A percentile compares a stretch with the other conserved stretches of the same genome.
phyloP scores from a whole-genome alignment of 176 grass and related monocot species.

The Ananas comosus region DNA sequence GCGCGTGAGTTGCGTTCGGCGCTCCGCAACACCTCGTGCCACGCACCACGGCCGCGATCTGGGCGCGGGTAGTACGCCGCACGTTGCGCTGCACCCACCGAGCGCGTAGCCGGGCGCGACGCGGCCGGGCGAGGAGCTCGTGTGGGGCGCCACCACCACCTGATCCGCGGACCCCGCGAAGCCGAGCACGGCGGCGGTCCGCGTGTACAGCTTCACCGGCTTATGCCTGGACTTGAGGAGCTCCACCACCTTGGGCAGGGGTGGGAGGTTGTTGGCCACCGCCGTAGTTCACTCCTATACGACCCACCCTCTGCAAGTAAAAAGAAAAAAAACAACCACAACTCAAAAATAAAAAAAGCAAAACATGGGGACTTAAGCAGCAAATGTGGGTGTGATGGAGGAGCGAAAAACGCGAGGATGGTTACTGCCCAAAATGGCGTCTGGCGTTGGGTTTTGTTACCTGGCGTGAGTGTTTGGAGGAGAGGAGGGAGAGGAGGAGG shows the following conservation, averaged over 20 bases:
- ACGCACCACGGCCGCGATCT: slow-evolving; percentile 68
- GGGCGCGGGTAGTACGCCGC: slow-evolving; percentile 60
- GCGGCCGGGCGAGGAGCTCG: slow-evolving; percentile 47
- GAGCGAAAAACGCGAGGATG: no score
- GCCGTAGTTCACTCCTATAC: slow-evolving; percentile 81
- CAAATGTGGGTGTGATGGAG: no score
- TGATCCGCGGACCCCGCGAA: slow-evolving; percentile 53
- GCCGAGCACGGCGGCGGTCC: slow-evolving; percentile 46
- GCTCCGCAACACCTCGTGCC: slow-evolving; percentile 94
- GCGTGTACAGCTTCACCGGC: slow-evolving; percentile 86
- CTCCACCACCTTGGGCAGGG: slow-evolving; percentile 46
- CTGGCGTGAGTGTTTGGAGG: slow-evolving; percentile 22
- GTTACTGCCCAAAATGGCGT: no score
- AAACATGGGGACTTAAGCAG: background rate
- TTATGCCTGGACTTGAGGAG: slow-evolving; percentile 65
- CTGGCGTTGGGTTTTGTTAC: background rate
- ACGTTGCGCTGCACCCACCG: slow-evolving; percentile 73
- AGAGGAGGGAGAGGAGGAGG: background rate
- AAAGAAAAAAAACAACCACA: background rate
- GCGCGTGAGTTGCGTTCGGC: no score
- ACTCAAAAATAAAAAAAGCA: background rate
- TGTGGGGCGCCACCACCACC: slow-evolving; percentile 70
- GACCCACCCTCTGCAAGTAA: slow-evolving; percentile 38
- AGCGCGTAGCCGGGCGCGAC: slow-evolving; percentile 31
- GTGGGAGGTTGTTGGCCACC: slow-evolving; percentile 83